Evolutionary conservation across 306 rosid species (phyloP), one percentile per base, ranked within the genome.

Genomic region (Begonia loranthoides): DNA sequence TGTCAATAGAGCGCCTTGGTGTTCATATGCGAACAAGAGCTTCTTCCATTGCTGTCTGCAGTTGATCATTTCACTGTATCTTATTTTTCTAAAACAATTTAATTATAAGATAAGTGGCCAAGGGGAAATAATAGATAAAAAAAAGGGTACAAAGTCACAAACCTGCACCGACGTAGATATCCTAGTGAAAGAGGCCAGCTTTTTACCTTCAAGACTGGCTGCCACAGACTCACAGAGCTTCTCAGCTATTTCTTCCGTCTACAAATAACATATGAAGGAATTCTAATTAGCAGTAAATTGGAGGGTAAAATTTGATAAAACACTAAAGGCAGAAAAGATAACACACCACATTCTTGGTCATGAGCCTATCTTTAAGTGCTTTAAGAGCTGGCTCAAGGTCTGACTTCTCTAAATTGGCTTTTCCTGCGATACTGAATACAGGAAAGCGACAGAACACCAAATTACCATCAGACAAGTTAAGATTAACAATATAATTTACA

Each of bases 241-340:
- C 79, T 86, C 95, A 16, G 99, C 99, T 78, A 90, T 90, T 69
- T 85, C 99, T 75, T 85, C 99, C 17, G 95, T 95, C 95, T 90
- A 66, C 40, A 51, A 63, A 24, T 62, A 46, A 54, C 56, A 60
- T 56, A n/a, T n/a, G 58, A 61, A 41, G 68, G 41, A 66, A 58
- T 14, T 59, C 59, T 56, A 10, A 61, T 66, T 59, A 60, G 61
- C 43, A 33, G 41, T 48, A 51, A 50, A 12, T 15, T 41, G 10
- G 36, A 51, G 49, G 49, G 55, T 41, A 62, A 15, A 40, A 52
- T 33, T 38, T 16, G 15, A 58, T 52, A 33, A 58, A 28, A 40
- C 36, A 49, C 13, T 60, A n/a, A n/a, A n/a, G n/a, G 15, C 45
- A 17, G 21, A 17, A 17, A 56, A 16, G 69, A 54, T 41, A 50